phyloP scores from a whole-genome alignment of 345 rosid genomes.

The Eutrema japonicum region DNA sequence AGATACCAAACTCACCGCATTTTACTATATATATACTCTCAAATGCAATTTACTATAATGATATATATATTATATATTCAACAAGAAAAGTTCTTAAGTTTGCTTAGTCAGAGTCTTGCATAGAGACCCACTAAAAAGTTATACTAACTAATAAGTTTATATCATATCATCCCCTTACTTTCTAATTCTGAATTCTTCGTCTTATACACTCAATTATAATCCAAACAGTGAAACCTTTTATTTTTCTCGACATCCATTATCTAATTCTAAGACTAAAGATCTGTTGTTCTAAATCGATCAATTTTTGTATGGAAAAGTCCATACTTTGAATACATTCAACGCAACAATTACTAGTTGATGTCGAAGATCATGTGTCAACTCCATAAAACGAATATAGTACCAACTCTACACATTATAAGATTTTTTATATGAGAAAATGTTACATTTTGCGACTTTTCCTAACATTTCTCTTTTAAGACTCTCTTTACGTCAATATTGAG shows the following conservation, averaged over 20 bases:
- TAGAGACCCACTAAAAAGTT: neutral
- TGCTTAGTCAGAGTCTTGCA: neutral
- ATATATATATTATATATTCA: neutral
- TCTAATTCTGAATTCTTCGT: too few relatives aligned
- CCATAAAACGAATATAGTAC: constrained; percentile 20
- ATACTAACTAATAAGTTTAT: too few relatives aligned
- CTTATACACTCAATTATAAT: too few relatives aligned
- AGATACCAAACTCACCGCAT: neutral
- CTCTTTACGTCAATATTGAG: neutral
- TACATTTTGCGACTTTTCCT: neutral
- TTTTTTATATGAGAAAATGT: neutral
- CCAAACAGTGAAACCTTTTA: neutral
- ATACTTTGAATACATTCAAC: neutral
- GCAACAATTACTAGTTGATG: neutral
- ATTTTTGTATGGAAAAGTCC: neutral
- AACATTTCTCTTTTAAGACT: neutral
- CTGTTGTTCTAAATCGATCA: neutral
- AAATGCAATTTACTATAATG: constrained; percentile 3
- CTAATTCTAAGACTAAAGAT: neutral
- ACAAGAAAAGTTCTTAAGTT: neutral
- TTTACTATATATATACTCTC: neutral
- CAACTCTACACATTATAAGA: neutral
- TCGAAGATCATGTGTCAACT: constrained; percentile 18
- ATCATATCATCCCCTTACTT: neutral
- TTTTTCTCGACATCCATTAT: neutral